Conservation (phyloP, 768 basidiomycete species). For the Boletus barrowsii region DNA sequence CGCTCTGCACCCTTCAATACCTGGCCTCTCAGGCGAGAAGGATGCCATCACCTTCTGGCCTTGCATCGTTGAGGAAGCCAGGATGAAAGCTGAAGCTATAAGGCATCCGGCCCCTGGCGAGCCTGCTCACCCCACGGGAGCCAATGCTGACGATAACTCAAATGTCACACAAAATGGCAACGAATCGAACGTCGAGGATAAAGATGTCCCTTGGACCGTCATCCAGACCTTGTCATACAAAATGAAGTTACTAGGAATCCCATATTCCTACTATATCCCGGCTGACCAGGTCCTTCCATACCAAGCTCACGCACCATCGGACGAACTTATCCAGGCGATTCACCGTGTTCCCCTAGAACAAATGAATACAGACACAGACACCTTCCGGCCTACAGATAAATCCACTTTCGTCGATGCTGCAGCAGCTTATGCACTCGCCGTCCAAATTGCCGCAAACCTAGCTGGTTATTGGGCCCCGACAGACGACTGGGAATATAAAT, state of each 20-base stretch:
- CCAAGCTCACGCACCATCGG: constrained; percentile 59
- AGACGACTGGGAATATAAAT: constrained; percentile 67
- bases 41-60: constrained; percentile 71
- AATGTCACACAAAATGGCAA: constrained; percentile 7
- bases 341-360: constrained; percentile 41
- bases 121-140: background rate
- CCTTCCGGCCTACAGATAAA: constrained; percentile 47
- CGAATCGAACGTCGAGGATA: constrained; percentile 9
- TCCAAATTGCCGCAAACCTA: constrained; percentile 66
- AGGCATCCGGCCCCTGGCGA: constrained; percentile 23
- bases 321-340: constrained; percentile 50
- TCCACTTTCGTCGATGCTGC: constrained; percentile 49
- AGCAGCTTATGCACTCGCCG: constrained; percentile 63
- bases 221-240: constrained; percentile 62
- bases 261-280: constrained; percentile 43
- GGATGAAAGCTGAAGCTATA: constrained; percentile 44
- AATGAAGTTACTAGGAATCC: constrained; percentile 62
- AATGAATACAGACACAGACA: constrained; percentile 43
- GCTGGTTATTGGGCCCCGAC: constrained; percentile 68
- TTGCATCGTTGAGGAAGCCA: constrained; percentile 58
- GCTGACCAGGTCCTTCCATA: constrained; percentile 72
- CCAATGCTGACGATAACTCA: constrained; percentile 4
- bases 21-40: constrained; percentile 34
- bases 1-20: constrained; percentile 49
- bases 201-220: constrained; percentile 51